These are phyloP conservation scores for Fusarium succisae DNA, from an alignment of 2,329 filamentous ascomycete genomes.

Conservation along the genomic window DNA sequence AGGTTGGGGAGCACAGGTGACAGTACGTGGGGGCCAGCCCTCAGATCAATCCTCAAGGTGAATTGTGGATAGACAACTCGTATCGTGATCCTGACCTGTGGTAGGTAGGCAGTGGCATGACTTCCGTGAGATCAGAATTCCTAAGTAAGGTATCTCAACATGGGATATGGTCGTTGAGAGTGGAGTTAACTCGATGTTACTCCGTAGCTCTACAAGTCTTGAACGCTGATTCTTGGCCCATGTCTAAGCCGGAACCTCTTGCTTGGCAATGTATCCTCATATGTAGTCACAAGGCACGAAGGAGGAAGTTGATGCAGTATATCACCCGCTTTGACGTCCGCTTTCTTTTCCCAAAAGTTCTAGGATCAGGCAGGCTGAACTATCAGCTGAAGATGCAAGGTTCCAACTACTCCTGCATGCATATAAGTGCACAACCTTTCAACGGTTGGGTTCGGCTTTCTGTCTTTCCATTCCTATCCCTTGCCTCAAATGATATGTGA, in stretches of 20 bases:
- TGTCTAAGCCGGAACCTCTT: slow-evolving; percentile 1
- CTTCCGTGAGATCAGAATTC: slow-evolving; percentile 7
- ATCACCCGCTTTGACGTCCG: slow-evolving; percentile 29
- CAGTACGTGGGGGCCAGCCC: slow-evolving; percentile 12
- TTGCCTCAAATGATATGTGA: neutral
- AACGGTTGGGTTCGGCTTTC: neutral
- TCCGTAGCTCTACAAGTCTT: neutral
- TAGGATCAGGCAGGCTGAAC: slow-evolving; percentile 23
- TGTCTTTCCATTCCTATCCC: neutral
- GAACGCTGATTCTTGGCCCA: slow-evolving; percentile 6
- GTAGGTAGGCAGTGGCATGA: neutral
- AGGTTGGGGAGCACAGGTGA: neutral
- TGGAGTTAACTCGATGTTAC: slow-evolving; percentile 1
- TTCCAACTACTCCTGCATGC: neutral
- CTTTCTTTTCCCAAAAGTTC: slow-evolving; percentile 22
- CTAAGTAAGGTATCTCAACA: neutral
- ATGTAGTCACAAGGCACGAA: slow-evolving; percentile 7
- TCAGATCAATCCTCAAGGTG: neutral
- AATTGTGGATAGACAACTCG: neutral
- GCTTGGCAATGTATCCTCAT: slow-evolving; percentile 11
- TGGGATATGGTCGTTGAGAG: neutral
- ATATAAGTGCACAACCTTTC: neutral
- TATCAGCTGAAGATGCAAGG: slow-evolving; percentile 19
- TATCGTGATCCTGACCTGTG: neutral
- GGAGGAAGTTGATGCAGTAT: neutral